Base-by-base conservation (phyloP, 306 rosid species). In the Argentina anserina region DNA sequence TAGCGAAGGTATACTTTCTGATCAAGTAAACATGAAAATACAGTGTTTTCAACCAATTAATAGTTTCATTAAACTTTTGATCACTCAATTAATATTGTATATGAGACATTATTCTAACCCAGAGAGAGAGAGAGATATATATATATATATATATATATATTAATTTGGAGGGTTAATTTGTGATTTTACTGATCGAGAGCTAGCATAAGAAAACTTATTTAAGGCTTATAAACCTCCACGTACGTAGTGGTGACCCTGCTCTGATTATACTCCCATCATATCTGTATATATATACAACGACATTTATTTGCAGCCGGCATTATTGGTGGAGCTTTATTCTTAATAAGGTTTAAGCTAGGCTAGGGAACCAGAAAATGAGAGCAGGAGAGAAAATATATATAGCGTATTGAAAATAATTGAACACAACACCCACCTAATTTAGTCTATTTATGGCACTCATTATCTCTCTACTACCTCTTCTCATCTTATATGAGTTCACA, bases 231-330 rank as follows among this genome's bases (percentile, higher is more conserved):
- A 15, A 46, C n/a, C 50, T 46, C 50, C 14, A 43, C 49, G 18
- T 46, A 41, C 14, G 3, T 11, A 13, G n/a, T 0, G 17, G 50
- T 17, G 50, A n/a, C 50, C n/a, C 50, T 15, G 50, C 15, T 15
- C 7, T 15, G 50, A 14, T 45, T 3, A 45, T 45, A 15, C 20
- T 45, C 47, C 17, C 47, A 43, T 43, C 18, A 45, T 17, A 14
- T 45, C 7, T 17, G 11, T 66, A 1, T 26, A 41, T 11, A 67
- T n/a, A 42, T 14, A 45, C 91, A 86, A 81, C 92, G 78, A 78
- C 78, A 72, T 37, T 9, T 17, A 78, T 42, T 40, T 77, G n/a
- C n/a, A n/a, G 78, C 84, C 36, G 36, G 78, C 85, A 86, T 86
- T 88, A 78, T 81, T 81, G 82, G 59, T 55, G 50, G 50, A 46